These are phyloP conservation scores for Colletotrichum coccodes DNA, from an alignment of 2,329 filamentous ascomycete genomes.

Conservation along the genomic window DNA sequence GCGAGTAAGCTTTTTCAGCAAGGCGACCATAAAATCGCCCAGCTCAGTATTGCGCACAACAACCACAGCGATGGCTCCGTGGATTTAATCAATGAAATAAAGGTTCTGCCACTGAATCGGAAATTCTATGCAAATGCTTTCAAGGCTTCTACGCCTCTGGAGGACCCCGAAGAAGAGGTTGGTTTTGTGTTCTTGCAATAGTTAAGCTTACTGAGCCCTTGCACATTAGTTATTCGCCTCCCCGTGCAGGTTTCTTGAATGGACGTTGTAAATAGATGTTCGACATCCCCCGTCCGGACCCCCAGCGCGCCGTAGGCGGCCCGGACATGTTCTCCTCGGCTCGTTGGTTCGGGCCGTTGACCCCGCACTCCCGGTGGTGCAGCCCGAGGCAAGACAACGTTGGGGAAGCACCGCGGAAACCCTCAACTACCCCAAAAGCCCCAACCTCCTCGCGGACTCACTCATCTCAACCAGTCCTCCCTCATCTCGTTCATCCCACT, in stretches of 20 bases:
- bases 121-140: too few relatives aligned
- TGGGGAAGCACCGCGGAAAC: constrained; percentile 22
- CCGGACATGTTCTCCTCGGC: constrained; percentile 8
- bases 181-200: too few relatives aligned
- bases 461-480: background rate
- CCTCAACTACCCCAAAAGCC: background rate
- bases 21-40: too few relatives aligned
- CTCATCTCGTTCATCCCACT: background rate
- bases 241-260: background rate
- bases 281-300: background rate
- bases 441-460: background rate
- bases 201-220: background rate
- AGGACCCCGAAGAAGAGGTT: too few relatives aligned
- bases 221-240: background rate
- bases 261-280: background rate
- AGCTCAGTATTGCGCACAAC: too few relatives aligned
- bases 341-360: constrained; percentile 18
- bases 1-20: too few relatives aligned
- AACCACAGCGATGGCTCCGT: too few relatives aligned
- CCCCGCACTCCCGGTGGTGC: constrained; percentile 28
- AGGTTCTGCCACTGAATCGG: too few relatives aligned
- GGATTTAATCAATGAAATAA: too few relatives aligned
- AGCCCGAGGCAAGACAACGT: constrained; percentile 28
- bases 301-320: background rate
- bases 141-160: background rate